Evolutionary conservation across 73 alveolate species (phyloP).

Genomic region (Breviolum minutum): DNA sequence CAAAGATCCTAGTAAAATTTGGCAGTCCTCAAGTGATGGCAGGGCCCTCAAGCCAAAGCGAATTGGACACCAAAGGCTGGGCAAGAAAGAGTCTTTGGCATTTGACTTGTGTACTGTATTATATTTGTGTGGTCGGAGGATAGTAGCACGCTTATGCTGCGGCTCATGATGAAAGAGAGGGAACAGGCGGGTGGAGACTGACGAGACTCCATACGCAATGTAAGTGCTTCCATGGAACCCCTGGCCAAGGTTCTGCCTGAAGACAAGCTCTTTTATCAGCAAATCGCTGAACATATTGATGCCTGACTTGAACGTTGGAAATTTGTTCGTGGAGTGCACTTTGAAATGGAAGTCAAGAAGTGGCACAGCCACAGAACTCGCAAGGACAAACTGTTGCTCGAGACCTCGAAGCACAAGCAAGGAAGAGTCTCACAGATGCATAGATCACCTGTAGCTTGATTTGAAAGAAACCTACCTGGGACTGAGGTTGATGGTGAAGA

Average conservation of each 20-base stretch:
- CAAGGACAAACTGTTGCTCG: conserved; percentile 77
- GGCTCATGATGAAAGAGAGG: conserved; percentile 90
- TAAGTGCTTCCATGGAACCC: background rate
- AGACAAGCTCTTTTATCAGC: conserved; percentile 89
- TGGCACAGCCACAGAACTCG: background rate
- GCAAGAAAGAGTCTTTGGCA: too few relatives aligned
- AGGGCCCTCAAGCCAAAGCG: conserved; percentile 92
- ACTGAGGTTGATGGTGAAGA: conserved; percentile 78
- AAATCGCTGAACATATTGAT: conserved; percentile 71
- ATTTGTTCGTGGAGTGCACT: background rate
- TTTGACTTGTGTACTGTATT: background rate
- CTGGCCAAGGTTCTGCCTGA: conserved; percentile 58
- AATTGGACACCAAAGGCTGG: conserved; percentile 67
- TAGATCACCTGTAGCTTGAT: background rate
- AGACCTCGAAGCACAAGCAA: conserved; percentile 87
- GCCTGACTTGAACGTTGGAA: background rate
- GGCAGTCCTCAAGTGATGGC: background rate
- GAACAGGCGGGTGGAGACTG: conserved; percentile 35
- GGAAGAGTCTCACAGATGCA: conserved; percentile 72
- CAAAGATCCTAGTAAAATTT: background rate
- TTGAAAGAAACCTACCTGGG: background rate
- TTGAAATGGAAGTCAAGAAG: background rate
- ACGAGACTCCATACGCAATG: too few relatives aligned
- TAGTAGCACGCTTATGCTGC: conserved; percentile 81
- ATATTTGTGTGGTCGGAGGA: background rate